Evolutionary conservation across 2,329 filamentous ascomycete genomes (phyloP), one percentile per base, ranked within the genome.

Genomic region (Cryphonectria japonica): DNA sequence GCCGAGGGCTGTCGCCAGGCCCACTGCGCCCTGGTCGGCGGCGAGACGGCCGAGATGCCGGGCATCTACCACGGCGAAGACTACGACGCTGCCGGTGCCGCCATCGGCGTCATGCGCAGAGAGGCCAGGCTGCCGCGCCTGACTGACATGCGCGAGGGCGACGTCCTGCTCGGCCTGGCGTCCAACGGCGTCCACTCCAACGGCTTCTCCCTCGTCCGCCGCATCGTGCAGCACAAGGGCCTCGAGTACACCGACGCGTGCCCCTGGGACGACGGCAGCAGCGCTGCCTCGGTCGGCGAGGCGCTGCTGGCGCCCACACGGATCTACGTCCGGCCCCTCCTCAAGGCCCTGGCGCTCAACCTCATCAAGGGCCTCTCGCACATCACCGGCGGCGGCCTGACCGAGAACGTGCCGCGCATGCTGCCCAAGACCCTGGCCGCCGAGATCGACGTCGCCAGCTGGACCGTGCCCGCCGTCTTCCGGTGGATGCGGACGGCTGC

Each of bases 11-110:
- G 96, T 82, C 89, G 89, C 72, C 89, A 94, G 78, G 90, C 95
- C 0, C 92, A 92, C 61, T 97, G 95, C 78, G 95, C 95, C 22
- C 87, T 99, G 3, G 93, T 98, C n/a, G 96, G 96, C 54, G 96
- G 96, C 61, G 96, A 99, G 83, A 99, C 96, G 0, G 96, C 96
- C 8, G 96, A 99, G 83, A 98, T 99, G 96, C 95, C 95, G 0
- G 95, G 95, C 69, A 93, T 98, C 85, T 98, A 97, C 83, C 86
- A 91, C 74, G 90, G 88, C 68, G 93, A 94, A 66, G 93, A 97
- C 78, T 99, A 98, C 80, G 96, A 99, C 77, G 94, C 95, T 9
- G 95, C 94, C 32, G 96, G 96, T 73, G 93, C 92, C 54, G 95
- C 95, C 26, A 91, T 97, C 62, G 96, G 96, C 70, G 93, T 94